Percentiles rank a stretch among this genome's conserved stretches.
Evolutionary conservation across 2,329 filamentous ascomycete species (phyloP).

Genomic region (Ceratocystis eucalypticola): DNA sequence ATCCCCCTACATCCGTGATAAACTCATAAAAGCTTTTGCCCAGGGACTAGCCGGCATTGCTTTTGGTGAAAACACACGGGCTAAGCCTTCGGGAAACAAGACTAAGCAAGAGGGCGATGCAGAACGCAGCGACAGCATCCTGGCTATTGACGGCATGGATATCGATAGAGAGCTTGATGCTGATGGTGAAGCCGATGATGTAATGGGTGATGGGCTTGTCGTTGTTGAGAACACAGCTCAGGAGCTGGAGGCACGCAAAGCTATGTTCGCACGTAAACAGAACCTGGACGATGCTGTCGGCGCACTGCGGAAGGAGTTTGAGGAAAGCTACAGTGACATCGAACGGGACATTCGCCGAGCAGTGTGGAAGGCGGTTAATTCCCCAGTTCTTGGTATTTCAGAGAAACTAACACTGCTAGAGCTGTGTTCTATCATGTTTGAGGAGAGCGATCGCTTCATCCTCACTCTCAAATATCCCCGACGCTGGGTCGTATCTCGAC

Average conservation of each 20-base stretch:
- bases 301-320: constrained; percentile 33
- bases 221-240: constrained; percentile 30
- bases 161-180: constrained; percentile 26
- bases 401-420: constrained; percentile 33
- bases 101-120: not conserved
- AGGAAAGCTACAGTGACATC: constrained; percentile 30
- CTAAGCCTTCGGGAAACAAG: constrained; percentile 12
- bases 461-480: constrained; percentile 32
- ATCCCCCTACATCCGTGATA: constrained; percentile 49
- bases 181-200: constrained; percentile 17
- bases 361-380: constrained; percentile 33
- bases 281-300: constrained; percentile 45
- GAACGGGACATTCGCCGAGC: constrained; percentile 31
- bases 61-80: constrained; percentile 37
- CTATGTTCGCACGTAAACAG: constrained; percentile 51
- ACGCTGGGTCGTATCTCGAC: constrained; percentile 30
- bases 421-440: constrained; percentile 36
- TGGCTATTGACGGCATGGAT: constrained; percentile 18
- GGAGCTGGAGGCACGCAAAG: constrained; percentile 44
- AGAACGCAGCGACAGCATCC: constrained; percentile 15
- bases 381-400: constrained; percentile 28
- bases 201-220: constrained; percentile 25
- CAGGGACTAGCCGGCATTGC: constrained; percentile 49
- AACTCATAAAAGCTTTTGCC: constrained; percentile 45
- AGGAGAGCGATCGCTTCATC: constrained; percentile 32